phyloP scores from a whole-genome alignment of 164 flowering plant genomes.

The Buxus sempervirens region DNA sequence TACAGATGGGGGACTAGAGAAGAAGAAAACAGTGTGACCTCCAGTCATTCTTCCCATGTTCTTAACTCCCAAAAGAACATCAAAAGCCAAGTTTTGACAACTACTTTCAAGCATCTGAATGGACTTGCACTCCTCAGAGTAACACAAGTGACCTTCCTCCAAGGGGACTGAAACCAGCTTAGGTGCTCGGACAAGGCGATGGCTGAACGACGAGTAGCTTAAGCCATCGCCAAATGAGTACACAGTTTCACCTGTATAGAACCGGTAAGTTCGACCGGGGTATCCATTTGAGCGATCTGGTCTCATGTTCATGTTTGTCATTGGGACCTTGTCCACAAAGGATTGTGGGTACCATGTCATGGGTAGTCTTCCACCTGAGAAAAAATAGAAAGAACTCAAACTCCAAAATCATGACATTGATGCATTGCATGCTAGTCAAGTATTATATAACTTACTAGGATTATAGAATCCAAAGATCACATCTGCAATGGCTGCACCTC shows the following conservation, averaged over 20 bases:
- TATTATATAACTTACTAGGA: slow-evolving; percentile 51
- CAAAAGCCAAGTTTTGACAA: slow-evolving; percentile 54
- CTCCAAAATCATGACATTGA: not conserved
- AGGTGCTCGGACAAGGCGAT: slow-evolving; percentile 64
- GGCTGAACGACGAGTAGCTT: slow-evolving; percentile 61
- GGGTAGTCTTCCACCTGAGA: slow-evolving; percentile 87
- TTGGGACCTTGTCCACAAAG: slow-evolving; percentile 73
- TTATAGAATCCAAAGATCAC: slow-evolving; percentile 68
- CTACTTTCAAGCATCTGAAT: slow-evolving; percentile 36
- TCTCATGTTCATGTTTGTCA: slow-evolving; percentile 99
- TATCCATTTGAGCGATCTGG: slow-evolving; percentile 74
- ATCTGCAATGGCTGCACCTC: slow-evolving; percentile 92
- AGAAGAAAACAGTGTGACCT: slow-evolving; percentile 73
- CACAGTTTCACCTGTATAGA: slow-evolving; percentile 76
- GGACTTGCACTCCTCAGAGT: slow-evolving; percentile 53
- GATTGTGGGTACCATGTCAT: slow-evolving; percentile 97
- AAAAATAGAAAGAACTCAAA: not conserved
- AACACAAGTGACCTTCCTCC: slow-evolving; percentile 64
- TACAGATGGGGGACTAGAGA: slow-evolving; percentile 59
- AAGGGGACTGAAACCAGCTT: slow-evolving; percentile 52
- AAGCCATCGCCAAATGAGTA: slow-evolving; percentile 83
- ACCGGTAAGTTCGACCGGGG: slow-evolving; percentile 87
- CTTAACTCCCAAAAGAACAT: slow-evolving; percentile 59
- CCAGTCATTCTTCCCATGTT: slow-evolving; percentile 58
- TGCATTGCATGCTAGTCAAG: not conserved